Evolutionary conservation across 352 stramenopile species (phyloP).

Genomic region (Thraustochytrium striatum): DNA sequence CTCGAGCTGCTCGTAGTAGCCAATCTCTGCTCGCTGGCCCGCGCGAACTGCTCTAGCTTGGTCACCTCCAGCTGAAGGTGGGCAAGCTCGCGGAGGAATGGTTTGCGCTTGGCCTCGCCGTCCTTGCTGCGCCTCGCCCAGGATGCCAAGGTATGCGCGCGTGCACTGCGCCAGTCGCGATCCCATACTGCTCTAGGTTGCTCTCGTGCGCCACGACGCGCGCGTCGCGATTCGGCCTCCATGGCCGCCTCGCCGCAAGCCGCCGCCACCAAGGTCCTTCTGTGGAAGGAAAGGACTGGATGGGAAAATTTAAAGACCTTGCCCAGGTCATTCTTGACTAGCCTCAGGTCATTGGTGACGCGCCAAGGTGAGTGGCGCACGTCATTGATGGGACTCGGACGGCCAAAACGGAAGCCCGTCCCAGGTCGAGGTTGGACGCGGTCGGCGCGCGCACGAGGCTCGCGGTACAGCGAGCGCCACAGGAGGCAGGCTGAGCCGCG

Average conservation of each 20-base stretch:
- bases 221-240: not conserved
- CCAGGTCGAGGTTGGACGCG: not conserved
- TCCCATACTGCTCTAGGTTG: not conserved
- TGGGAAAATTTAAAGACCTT: too few species aligned
- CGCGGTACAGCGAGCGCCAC: not conserved
- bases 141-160: too few species aligned
- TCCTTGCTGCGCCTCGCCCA: not conserved
- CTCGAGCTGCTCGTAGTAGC: not conserved
- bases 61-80: not conserved
- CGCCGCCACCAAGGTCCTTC: not conserved
- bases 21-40: not conserved
- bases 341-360: not conserved
- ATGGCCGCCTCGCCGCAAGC: not conserved
- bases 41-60: not conserved
- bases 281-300: not conserved
- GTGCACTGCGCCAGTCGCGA: too few species aligned
- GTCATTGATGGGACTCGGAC: not conserved
- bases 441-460: not conserved
- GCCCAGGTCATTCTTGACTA: not conserved
- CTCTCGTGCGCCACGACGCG: not conserved
- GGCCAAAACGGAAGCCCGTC: not conserved
- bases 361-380: not conserved
- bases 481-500: not conserved
- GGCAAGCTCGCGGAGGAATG: not conserved
- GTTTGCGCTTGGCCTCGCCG: not conserved